Evolutionary conservation across 176 grass and related monocot species (phyloP).

Genomic region (Aegilops umbellulata): DNA sequence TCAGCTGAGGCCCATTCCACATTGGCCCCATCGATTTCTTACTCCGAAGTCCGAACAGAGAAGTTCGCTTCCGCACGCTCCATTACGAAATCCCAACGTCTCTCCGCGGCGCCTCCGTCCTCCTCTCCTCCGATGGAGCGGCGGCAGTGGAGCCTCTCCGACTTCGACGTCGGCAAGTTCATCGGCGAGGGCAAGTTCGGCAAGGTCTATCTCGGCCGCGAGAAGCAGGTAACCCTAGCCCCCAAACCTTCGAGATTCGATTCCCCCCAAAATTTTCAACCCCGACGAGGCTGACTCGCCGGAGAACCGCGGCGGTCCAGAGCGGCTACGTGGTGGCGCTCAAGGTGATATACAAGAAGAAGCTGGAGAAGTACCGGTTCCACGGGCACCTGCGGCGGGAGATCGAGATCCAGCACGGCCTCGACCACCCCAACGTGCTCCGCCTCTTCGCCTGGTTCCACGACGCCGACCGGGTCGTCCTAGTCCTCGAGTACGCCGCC

Average conservation of each 20-base stretch:
- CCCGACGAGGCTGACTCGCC: not conserved
- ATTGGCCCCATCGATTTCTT: too few relatives aligned
- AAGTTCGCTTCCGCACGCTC: too few relatives aligned
- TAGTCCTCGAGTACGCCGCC: constrained; percentile 80
- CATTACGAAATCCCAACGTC: not conserved
- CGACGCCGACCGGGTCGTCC: constrained; percentile 64
- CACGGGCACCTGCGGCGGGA: constrained; percentile 67
- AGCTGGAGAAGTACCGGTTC: constrained; percentile 84
- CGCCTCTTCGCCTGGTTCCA: constrained; percentile 95
- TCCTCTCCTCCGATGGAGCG: constrained; percentile 14
- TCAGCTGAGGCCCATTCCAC: too few relatives aligned
- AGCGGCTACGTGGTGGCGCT: constrained; percentile 86
- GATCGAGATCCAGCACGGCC: constrained; percentile 81
- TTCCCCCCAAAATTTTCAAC: not conserved
- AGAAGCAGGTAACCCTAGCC: constrained; percentile 56
- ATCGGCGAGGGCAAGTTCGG: constrained; percentile 91
- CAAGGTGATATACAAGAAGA: constrained; percentile 79
- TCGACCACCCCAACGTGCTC: constrained; percentile 93
- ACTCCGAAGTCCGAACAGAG: too few relatives aligned
- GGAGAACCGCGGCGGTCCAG: constrained; percentile 24
- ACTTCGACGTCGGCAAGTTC: constrained; percentile 80
- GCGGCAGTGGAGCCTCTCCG: constrained; percentile 57
- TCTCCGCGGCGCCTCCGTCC: not conserved
- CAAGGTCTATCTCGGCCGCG: constrained; percentile 86
- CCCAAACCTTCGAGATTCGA: not conserved